Percentiles rank a stretch among this genome's conserved stretches.
Conservation (phyloP, 2,329 filamentous ascomycete species). For the Apiospora kogelbergensis region DNA sequence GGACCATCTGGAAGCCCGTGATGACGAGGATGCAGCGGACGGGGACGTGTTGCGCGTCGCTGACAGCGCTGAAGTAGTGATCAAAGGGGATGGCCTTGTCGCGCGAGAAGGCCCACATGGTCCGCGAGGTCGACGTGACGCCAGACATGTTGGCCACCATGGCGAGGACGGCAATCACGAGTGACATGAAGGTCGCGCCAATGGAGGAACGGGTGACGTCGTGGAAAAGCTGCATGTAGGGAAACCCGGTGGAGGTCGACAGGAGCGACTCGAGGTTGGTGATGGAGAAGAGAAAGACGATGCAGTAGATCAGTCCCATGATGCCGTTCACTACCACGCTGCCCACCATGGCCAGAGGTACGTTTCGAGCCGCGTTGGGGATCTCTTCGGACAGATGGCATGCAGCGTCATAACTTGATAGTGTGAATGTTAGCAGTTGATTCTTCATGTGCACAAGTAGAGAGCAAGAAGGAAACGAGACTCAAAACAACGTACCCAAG, state of each 20-base stretch:
- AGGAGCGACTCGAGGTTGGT: constrained; percentile 39
- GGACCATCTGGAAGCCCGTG: constrained; percentile 27
- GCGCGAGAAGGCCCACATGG: constrained; percentile 39
- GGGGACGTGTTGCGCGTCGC: constrained; percentile 36
- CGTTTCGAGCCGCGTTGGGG: constrained; percentile 32
- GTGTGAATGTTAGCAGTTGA: not conserved
- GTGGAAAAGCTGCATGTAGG: constrained; percentile 41
- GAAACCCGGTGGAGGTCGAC: constrained; percentile 40
- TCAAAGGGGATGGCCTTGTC: constrained; percentile 37
- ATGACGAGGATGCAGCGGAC: constrained; percentile 27
- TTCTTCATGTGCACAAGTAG: no score
- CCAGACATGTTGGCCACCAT: constrained; percentile 31
- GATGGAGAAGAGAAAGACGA: constrained; percentile 44
- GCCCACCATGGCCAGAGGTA: constrained; percentile 34
- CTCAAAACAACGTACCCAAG: constrained; percentile 30
- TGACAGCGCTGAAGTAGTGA: constrained; percentile 32
- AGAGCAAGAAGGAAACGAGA: not conserved
- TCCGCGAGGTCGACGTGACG: constrained; percentile 36
- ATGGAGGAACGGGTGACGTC: constrained; percentile 27
- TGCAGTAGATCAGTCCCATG: constrained; percentile 41
- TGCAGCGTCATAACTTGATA: constrained; percentile 32
- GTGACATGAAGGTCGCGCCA: constrained; percentile 29
- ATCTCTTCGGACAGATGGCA: constrained; percentile 36
- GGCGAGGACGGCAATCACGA: constrained; percentile 28
- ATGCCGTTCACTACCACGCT: constrained; percentile 42